Evolutionary conservation across 2,329 filamentous ascomycete species (phyloP).

Genomic region (Ceratocystis albifundus): DNA sequence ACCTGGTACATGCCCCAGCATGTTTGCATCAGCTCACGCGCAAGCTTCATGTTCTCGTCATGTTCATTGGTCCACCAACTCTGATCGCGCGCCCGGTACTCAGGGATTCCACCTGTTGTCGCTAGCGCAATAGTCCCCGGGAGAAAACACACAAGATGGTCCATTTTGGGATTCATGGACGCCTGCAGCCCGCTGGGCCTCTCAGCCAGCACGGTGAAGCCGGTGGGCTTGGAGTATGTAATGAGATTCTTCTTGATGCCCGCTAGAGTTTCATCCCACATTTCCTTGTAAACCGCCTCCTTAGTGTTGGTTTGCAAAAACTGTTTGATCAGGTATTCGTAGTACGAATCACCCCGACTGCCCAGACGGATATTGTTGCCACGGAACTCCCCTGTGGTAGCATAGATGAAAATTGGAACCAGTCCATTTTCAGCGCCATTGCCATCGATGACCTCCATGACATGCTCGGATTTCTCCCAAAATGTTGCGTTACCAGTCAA

Average conservation of each 20-base stretch:
- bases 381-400: constrained; percentile 65
- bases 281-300: constrained; percentile 74
- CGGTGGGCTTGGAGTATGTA: constrained; percentile 69
- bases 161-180: constrained; percentile 77
- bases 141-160: constrained; percentile 95
- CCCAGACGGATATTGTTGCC: constrained; percentile 82
- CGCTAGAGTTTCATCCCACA: constrained; percentile 79
- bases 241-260: constrained; percentile 87
- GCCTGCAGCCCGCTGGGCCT: constrained; percentile 60
- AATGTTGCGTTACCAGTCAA: constrained; percentile 85
- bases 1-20: constrained; percentile 97
- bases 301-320: constrained; percentile 85
- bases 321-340: constrained; percentile 98
- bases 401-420: constrained; percentile 81
- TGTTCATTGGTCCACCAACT: constrained; percentile 64
- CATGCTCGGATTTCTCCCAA: constrained; percentile 83
- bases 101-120: constrained; percentile 65
- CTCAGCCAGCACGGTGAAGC: constrained; percentile 84
- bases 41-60: constrained; percentile 77
- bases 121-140: constrained; percentile 88
- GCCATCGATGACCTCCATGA: constrained; percentile 81
- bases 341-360: constrained; percentile 92
- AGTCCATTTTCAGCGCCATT: constrained; percentile 71
- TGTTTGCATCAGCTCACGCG: constrained; percentile 84
- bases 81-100: constrained; percentile 61